These are phyloP conservation scores for Symbiodinium pilosum DNA, from an alignment of 73 alveolate genomes.

Conservation along the genomic window DNA sequence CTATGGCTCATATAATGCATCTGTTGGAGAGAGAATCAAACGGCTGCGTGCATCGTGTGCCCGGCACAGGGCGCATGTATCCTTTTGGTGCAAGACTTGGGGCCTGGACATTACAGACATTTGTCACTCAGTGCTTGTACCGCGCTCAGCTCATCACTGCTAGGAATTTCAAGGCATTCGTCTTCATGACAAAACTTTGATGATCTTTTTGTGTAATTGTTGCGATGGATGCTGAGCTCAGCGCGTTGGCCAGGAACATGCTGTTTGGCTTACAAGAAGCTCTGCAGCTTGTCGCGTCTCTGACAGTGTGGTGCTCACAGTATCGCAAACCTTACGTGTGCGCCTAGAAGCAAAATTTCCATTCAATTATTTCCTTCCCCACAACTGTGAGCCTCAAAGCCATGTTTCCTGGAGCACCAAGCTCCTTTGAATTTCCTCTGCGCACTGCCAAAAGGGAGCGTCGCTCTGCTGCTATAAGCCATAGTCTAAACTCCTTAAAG, in stretches of 20 bases:
- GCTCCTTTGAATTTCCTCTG: not conserved
- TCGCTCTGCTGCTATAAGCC: too few species aligned
- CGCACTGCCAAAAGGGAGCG: too few species aligned
- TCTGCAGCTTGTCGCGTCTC: not conserved
- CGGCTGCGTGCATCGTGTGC: not conserved
- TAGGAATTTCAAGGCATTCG: too few species aligned
- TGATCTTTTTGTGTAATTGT: too few species aligned
- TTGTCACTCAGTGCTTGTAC: not conserved
- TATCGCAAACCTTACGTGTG: not conserved
- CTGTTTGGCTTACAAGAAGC: conserved; percentile 17
- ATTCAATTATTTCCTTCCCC: too few species aligned
- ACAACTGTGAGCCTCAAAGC: not conserved
- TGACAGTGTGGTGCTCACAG: conserved; percentile 11
- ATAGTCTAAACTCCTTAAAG: too few species aligned
- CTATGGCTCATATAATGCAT: too few species aligned
- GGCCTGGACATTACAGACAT: not conserved
- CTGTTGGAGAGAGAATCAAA: not conserved
- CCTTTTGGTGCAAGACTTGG: conserved; percentile 22
- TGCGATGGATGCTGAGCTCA: too few species aligned
- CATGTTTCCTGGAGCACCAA: not conserved
- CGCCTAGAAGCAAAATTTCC: not conserved
- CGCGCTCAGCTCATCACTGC: not conserved
- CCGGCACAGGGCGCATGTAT: conserved; percentile 6
- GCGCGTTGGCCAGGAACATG: not conserved
- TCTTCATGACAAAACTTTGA: too few species aligned